Conservation (phyloP, 768 basidiomycete genomes). For the Termitomyces sp. region DNA sequence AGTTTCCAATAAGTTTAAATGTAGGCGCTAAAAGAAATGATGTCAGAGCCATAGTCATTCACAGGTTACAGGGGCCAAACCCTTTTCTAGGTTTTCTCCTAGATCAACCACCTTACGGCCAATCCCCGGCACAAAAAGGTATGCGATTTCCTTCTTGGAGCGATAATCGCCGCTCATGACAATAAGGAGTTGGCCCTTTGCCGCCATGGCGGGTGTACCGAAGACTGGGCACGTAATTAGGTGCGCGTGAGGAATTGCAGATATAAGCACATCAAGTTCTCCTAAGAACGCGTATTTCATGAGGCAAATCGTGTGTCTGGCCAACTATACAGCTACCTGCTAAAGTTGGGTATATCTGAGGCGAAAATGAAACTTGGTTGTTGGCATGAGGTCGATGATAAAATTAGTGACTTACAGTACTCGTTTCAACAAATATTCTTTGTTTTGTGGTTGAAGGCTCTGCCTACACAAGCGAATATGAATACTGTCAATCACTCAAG, state of each 20-base stretch:
- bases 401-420: conserved; percentile 44
- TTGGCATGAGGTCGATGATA: neutral
- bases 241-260: conserved; percentile 48
- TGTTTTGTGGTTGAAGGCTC: conserved; percentile 33
- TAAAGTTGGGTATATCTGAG: conserved; percentile 49
- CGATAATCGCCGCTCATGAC: conserved; percentile 75
- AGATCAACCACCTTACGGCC: conserved; percentile 76
- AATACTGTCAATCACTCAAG: neutral
- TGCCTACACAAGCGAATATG: conserved; percentile 23
- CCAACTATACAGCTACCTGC: conserved; percentile 29
- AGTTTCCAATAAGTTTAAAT: conserved; percentile 78
- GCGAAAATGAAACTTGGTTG: conserved; percentile 2
- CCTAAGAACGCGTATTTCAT: conserved; percentile 26
- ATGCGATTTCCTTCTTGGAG: conserved; percentile 77
- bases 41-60: neutral
- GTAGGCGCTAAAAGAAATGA: conserved; percentile 42
- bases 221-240: conserved; percentile 79
- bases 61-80: conserved; percentile 21
- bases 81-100: conserved; percentile 83
- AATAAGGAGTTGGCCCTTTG: conserved; percentile 59
- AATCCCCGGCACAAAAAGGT: conserved; percentile 74
- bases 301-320: neutral
- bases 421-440: conserved; percentile 83
- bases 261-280: conserved; percentile 65
- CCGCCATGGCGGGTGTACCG: conserved; percentile 62